Base-by-base conservation (phyloP, 176 grass and related monocot species). In the Lolium rigidum region DNA sequence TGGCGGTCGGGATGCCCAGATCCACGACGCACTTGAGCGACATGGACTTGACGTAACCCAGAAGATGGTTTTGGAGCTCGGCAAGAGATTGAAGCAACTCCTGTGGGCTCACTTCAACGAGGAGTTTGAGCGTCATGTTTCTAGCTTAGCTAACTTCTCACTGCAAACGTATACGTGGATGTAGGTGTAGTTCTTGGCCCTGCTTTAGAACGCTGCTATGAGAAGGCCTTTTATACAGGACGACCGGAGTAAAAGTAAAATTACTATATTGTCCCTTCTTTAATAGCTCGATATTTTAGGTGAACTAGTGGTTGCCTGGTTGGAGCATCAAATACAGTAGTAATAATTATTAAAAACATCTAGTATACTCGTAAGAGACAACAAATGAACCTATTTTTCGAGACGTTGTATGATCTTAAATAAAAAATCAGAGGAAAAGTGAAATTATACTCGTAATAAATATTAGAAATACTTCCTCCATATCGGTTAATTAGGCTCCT, bases 31-130 rank as follows among this genome's bases (percentile, higher is more conserved):
- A 52, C 50, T 52, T 56, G 52, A 56, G 52, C 16, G 52, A 56
- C 52, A 56, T 56, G 52, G 52, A 56, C 52, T 56, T 56, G 52
- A 66, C 14, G 63, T 83, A 49, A 11, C 47, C 47, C 1, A 83
- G 20, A 9, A 60, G 11, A 1, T 83, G 68, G 54, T 25, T 74
- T 46, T 84, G 82, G 26, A 84, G 7, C 18, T 84, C 82, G 57
- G 82, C 60, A 17, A 84, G 82, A 65, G 10, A 20, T 41, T 7
- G 25, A 3, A 84, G 58, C 44, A 84, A 13, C 6, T 84, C 82
- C 18, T 84, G 82, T 0, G 82, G 82, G 43, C 71, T 84, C 71
- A 84, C 71, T 24, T 84, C 82, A 41, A 56, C 46, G 22, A 84
- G 37, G 35, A 83, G 80, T 70, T n/a, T 70, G 37, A 82, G 80